phyloP scores from a whole-genome alignment of 1,284 basidiomycete species.

The Ceratobasidium sp. region DNA sequence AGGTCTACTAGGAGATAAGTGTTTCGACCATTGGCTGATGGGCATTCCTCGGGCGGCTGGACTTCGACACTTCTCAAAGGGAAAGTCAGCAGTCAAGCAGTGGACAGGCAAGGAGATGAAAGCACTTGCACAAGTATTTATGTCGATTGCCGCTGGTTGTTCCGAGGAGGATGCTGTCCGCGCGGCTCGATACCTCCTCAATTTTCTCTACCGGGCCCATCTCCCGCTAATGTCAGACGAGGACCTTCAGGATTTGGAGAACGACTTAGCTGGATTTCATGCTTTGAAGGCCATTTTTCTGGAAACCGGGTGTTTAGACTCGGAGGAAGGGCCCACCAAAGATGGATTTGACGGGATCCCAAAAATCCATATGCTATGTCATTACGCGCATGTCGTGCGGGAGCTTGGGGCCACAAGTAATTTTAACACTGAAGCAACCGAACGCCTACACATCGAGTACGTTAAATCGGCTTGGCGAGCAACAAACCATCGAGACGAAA shows the following conservation, averaged over 20 bases:
- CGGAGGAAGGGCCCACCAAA: too few species aligned
- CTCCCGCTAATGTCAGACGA: neutral
- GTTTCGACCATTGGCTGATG: conserved; percentile 50
- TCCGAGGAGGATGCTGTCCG: conserved; percentile 12
- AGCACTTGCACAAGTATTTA: conserved; percentile 34
- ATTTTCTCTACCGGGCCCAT: conserved; percentile 40
- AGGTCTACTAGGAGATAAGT: conserved; percentile 36
- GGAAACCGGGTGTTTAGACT: too few species aligned
- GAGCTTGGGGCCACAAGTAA: neutral
- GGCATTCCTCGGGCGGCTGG: conserved; percentile 33
- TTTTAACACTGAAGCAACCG: neutral
- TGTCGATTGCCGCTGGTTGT: conserved; percentile 1
- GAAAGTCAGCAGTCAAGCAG: conserved; percentile 20
- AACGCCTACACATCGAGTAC: conserved; percentile 11
- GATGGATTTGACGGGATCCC: conserved; percentile 28
- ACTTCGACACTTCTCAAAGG: neutral
- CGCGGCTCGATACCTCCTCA: conserved; percentile 50
- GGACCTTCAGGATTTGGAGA: neutral
- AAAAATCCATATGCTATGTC: conserved; percentile 37
- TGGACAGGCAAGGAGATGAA: conserved; percentile 46
- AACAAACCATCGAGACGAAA: neutral
- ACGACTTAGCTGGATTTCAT: neutral
- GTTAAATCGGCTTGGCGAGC: neutral
- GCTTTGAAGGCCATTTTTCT: neutral
- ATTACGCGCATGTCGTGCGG: neutral